These are phyloP conservation scores for Linum usitatissimum DNA, from an alignment of 345 rosid species.

Conservation along the genomic window DNA sequence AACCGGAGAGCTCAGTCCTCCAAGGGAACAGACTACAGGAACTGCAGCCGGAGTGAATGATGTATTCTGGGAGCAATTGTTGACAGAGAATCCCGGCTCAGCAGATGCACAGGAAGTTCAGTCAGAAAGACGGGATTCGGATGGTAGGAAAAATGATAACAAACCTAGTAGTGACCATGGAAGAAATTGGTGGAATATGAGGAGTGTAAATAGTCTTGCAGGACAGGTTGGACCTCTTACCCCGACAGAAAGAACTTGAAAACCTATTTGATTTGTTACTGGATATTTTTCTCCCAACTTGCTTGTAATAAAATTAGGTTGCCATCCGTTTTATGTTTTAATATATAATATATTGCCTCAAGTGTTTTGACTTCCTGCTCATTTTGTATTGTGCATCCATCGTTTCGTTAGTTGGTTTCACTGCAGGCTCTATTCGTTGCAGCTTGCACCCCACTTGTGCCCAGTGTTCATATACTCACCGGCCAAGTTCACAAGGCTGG, in stretches of 20 bases:
- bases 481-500: no score
- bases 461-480: no score
- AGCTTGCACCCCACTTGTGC: no score
- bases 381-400: no score
- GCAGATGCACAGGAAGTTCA: constrained; percentile 57
- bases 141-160: constrained; percentile 21
- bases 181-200: constrained; percentile 58
- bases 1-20: constrained; percentile 27
- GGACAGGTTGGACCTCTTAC: constrained; percentile 81
- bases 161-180: constrained; percentile 32
- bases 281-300: not conserved
- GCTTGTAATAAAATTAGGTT: not conserved
- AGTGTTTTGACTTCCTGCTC: no score
- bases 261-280: not conserved
- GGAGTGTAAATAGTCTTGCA: constrained; percentile 58
- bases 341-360: no score
- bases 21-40: constrained; percentile 22
- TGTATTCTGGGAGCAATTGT: constrained; percentile 89
- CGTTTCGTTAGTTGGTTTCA: no score
- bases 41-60: constrained; percentile 66
- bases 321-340: no score
- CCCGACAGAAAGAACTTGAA: constrained; percentile 63
- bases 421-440: no score
- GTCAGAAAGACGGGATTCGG: constrained; percentile 60
- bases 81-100: constrained; percentile 92